Evolutionary conservation across 345 rosid species (phyloP), one percentile per base, ranked within the genome.

Genomic region (Hibiscus trionum): DNA sequence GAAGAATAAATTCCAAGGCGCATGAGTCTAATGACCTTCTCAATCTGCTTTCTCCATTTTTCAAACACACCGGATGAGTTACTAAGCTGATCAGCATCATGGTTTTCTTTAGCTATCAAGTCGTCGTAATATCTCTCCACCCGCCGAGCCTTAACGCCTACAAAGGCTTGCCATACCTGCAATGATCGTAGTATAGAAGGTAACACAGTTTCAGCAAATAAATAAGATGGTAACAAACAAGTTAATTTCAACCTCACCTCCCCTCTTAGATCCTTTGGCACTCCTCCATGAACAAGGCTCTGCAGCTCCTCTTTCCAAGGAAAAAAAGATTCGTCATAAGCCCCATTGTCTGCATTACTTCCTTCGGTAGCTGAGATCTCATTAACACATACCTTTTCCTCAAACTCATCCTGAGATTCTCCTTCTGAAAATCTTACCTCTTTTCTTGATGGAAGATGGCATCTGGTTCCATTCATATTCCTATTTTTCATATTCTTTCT

Each of bases 151-250:
- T 90, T 90, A 58, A 88, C 92, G 72, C 99, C 99, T 66, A 88
- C 95, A 84, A 91, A 91, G 70, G 97, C 93, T 84, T 95, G 99
- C 99, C 99, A 94, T 53, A 91, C 87, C 98, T 94, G 81, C 66
- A 66, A 63, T 66, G 81, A 68, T 63, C 79, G 75, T 52, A 77
- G 57, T 46, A 79, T 29, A 49, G 72, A 31, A 42, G 31, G 39
- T 56, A 39, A 64, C 68, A 0, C 52, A 11, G 21, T 33, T 59
- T 57, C 33, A 55, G 65, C 29, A 44, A 58, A 60, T 12, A 4
- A 8, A 49, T 16, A 24, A 82, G 24, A 77, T 37, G 42, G 62
- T 55, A 49, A 69, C 61, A 77, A 69, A 74, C 69, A 47, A 12
- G 72, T 62, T 29, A 72, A 37, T 37, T 57, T 72, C 69, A 77